These are phyloP conservation scores for Saturnispora zaruensis DNA, from an alignment of 805 yeast genomes.

Conservation along the genomic window DNA sequence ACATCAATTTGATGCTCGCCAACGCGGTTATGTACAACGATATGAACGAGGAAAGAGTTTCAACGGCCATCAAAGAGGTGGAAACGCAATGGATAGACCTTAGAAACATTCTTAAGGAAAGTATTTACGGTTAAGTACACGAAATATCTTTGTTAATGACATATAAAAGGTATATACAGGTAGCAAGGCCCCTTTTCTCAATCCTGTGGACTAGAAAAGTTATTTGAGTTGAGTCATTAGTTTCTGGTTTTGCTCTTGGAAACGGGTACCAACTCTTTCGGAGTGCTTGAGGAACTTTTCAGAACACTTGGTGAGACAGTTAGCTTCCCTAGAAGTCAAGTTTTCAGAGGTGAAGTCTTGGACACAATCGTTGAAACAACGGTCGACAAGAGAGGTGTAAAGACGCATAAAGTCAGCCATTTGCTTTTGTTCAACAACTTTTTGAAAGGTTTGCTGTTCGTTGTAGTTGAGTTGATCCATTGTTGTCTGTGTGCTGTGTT, in stretches of 20 bases:
- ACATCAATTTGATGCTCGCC: slow-evolving; percentile 69
- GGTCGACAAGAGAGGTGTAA: slow-evolving; percentile 89
- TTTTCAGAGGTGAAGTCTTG: slow-evolving; percentile 93
- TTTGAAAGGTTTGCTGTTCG: slow-evolving; percentile 96
- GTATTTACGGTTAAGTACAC: slow-evolving; percentile 9
- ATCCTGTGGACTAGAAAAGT: not conserved
- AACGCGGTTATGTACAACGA: slow-evolving; percentile 79
- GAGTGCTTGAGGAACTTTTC: slow-evolving; percentile 97
- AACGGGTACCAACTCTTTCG: slow-evolving; percentile 96
- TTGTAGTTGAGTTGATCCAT: slow-evolving; percentile 94
- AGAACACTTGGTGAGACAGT: slow-evolving; percentile 85
- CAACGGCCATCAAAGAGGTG: slow-evolving; percentile 60
- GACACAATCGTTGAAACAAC: slow-evolving; percentile 97
- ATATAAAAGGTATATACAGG: slow-evolving; percentile 2
- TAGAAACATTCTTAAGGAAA: slow-evolving; percentile 49
- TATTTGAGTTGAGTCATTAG: slow-evolving; percentile 60
- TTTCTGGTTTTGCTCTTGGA: slow-evolving; percentile 89
- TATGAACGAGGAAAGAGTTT: slow-evolving; percentile 48
- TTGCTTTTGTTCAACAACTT: slow-evolving; percentile 92
- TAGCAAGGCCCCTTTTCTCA: not conserved
- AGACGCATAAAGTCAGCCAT: slow-evolving; percentile 98
- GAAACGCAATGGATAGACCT: slow-evolving; percentile 53
- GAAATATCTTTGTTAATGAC: not conserved
- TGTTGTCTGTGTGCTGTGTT: slow-evolving; percentile 14
- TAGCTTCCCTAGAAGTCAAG: slow-evolving; percentile 74